Evolutionary conservation across 2,329 filamentous ascomycete species (phyloP).

Genomic region (Drechslerella dactyloides): DNA sequence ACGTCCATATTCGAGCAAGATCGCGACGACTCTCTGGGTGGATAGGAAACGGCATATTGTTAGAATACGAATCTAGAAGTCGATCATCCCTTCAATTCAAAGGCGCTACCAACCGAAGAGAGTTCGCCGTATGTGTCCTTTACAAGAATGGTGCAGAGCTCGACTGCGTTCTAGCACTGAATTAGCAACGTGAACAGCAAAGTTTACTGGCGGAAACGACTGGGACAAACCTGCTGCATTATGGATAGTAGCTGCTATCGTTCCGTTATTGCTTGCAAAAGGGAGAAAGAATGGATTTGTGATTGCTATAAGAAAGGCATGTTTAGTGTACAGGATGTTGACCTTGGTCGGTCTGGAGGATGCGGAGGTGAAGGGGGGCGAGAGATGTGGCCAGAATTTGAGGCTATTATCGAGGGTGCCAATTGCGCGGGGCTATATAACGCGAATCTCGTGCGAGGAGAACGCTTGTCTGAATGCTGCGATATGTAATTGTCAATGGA

Average conservation of each 20-base stretch:
- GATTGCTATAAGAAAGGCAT: conserved; percentile 50
- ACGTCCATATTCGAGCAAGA: conserved; percentile 78
- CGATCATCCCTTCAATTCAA: conserved; percentile 2
- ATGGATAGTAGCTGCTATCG: conserved; percentile 10
- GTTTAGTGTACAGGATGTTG: conserved; percentile 55
- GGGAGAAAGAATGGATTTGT: conserved; percentile 20
- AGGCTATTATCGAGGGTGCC: not conserved
- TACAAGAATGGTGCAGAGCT: conserved; percentile 89
- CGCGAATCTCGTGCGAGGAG: not conserved
- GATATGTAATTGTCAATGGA: not conserved
- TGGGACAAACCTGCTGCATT: conserved; percentile 35
- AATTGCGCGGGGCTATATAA: not conserved
- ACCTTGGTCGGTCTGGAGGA: conserved; percentile 56
- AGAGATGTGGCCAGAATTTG: conserved; percentile 2
- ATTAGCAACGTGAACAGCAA: conserved; percentile 8
- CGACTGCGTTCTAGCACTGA: conserved; percentile 69
- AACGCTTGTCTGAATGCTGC: not conserved
- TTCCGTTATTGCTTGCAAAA: conserved; percentile 17
- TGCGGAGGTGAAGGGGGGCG: conserved; percentile 31
- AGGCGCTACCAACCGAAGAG: conserved; percentile 73
- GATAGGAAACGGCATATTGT: conserved; percentile 7
- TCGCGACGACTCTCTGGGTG: conserved; percentile 78
- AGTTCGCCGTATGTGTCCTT: conserved; percentile 90
- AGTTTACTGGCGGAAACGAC: not conserved
- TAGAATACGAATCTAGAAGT: conserved; percentile 1